Evolutionary conservation across 2,329 filamentous ascomycete species (phyloP).

Genomic region (Alternaria ventricosa): DNA sequence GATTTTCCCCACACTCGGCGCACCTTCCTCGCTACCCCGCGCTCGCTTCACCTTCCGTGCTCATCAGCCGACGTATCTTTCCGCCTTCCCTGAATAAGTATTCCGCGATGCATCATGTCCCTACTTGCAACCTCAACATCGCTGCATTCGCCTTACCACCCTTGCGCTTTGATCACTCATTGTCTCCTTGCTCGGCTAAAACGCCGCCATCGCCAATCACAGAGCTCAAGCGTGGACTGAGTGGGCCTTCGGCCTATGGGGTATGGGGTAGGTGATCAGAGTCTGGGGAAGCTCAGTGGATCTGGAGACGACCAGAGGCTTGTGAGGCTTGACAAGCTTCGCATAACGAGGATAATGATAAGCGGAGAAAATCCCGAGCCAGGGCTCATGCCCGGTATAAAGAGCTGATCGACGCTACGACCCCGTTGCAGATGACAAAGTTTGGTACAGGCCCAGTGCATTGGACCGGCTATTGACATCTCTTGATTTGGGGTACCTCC

Average conservation of each 20-base stretch:
- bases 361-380: constrained; percentile 13
- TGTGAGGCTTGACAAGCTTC: constrained; percentile 4
- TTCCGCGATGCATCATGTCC: constrained; percentile 10
- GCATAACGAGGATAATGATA: constrained; percentile 11
- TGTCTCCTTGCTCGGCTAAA: constrained; percentile 10
- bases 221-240: not conserved
- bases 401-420: constrained; percentile 6
- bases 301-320: constrained; percentile 4
- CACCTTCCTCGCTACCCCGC: constrained; percentile 16
- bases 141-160: constrained; percentile 1
- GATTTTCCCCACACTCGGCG: constrained; percentile 15
- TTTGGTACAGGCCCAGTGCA: constrained; percentile 9
- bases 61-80: not conserved
- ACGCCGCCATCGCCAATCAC: constrained; percentile 8
- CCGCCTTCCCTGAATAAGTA: constrained; percentile 15
- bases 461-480: not conserved
- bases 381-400: constrained; percentile 14
- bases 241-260: constrained; percentile 13
- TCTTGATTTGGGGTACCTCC: not conserved
- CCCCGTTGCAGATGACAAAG: not conserved
- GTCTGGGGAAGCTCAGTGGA: constrained; percentile 6
- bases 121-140: constrained; percentile 10
- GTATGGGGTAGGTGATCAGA: constrained; percentile 9
- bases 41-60: constrained; percentile 15
- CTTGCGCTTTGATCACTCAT: not conserved